These are phyloP conservation scores for Dictyophora rubrovolvata DNA, from an alignment of 768 basidiomycete genomes.

Conservation along the genomic window DNA sequence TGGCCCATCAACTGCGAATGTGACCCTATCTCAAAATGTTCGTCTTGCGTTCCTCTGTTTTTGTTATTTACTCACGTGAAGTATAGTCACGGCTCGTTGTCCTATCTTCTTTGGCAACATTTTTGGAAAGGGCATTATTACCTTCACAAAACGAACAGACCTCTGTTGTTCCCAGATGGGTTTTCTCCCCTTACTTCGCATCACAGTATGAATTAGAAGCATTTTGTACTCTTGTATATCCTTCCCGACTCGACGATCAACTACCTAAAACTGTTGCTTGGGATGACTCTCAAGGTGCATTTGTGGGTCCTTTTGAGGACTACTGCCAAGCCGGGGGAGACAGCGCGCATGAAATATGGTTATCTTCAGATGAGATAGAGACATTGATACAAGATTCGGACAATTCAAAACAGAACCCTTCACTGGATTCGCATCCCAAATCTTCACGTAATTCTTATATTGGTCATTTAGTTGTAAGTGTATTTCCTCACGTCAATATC, in stretches of 20 bases:
- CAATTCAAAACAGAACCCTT: conserved; percentile 20
- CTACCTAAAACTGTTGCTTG: conserved; percentile 20
- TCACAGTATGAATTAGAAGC: conserved; percentile 38
- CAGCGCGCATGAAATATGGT: conserved; percentile 8
- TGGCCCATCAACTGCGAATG: conserved; percentile 38
- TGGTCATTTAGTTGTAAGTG: background rate
- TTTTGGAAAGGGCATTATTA: conserved; percentile 41
- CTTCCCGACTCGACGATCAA: conserved; percentile 12
- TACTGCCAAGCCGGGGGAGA: conserved; percentile 17
- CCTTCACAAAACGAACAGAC: conserved; percentile 12
- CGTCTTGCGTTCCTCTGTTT: conserved; percentile 20
- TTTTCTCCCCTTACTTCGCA: conserved; percentile 50
- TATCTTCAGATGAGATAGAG: background rate
- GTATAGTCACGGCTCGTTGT: conserved; percentile 70
- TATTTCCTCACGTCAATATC: background rate
- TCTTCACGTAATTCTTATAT: background rate
- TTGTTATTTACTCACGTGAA: background rate
- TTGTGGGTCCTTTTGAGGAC: conserved; percentile 16
- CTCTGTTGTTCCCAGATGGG: conserved; percentile 44
- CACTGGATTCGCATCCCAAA: background rate
- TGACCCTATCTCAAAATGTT: conserved; percentile 38
- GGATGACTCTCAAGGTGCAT: conserved; percentile 27
- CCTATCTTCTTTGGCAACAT: conserved; percentile 57
- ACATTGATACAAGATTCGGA: conserved; percentile 10
- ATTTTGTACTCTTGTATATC: conserved; percentile 40